Conservation (phyloP, 306 rosid species). For the Morella rubra region DNA sequence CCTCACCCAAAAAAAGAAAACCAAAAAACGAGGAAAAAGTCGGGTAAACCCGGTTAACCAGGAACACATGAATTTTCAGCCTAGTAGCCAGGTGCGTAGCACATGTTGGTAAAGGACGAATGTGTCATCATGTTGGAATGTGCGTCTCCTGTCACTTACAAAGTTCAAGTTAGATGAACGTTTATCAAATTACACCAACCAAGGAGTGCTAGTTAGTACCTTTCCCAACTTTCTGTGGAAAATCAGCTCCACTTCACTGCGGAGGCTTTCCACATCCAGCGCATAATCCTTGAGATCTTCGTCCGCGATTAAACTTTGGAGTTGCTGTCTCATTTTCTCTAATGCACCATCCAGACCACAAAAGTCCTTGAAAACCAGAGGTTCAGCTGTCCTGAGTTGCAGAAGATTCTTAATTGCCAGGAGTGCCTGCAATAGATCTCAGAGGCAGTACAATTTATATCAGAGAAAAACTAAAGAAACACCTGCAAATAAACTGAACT, state of each 20-base stretch:
- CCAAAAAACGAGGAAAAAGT: background rate
- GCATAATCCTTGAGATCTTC: slow-evolving; percentile 64
- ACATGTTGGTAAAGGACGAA: background rate
- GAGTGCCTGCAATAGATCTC: slow-evolving; percentile 60
- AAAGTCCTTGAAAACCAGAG: slow-evolving; percentile 54
- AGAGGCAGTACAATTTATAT: slow-evolving; percentile 13
- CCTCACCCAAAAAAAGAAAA: background rate
- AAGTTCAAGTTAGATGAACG: background rate
- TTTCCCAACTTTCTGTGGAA: slow-evolving; percentile 51
- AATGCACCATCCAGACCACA: slow-evolving; percentile 74
- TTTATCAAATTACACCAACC: background rate
- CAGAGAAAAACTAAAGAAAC: background rate
- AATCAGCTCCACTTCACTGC: slow-evolving; percentile 61
- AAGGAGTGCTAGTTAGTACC: slow-evolving; percentile 32
- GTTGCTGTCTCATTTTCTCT: slow-evolving; percentile 55
- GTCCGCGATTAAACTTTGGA: slow-evolving; percentile 52
- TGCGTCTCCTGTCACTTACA: slow-evolving; percentile 1
- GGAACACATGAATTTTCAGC: background rate
- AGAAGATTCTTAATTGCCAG: slow-evolving; percentile 63
- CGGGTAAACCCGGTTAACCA: background rate
- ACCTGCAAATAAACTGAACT: background rate
- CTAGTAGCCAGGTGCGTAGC: background rate
- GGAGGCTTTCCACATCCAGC: slow-evolving; percentile 68
- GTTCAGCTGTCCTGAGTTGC: slow-evolving; percentile 62
- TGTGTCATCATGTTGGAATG: slow-evolving; percentile 14